Evolutionary conservation across 257 asterid genomes (phyloP), one percentile per base, ranked within the genome.

Genomic region (Ocimum tenuiflorum): DNA sequence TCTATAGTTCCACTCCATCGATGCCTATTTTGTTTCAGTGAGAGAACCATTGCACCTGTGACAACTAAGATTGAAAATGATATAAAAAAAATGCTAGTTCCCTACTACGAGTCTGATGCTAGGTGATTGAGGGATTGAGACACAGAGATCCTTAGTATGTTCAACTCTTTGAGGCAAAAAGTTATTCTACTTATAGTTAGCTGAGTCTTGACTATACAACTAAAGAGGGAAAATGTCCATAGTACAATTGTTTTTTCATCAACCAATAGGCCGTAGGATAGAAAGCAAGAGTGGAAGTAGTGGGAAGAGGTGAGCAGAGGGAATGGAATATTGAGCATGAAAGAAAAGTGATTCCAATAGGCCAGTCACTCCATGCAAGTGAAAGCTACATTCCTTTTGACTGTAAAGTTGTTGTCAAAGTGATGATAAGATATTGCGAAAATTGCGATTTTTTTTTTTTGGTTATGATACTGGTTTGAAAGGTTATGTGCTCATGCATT

Each of bases 371-470:
- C 62, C 65, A 36, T 67, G 75, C 68, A 48, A 33, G 60, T 41
- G 55, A 69, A 70, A 70, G 55, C 65, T 12, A 64, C 67, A 63
- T 68, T 63, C 63, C 58, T 72, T n/a, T 77, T 68, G 79, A 77
- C 79, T 18, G 46, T 59, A 73, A 77, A 65, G 71, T 60, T 64
- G 58, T 50, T 18, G 9, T 47, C 58, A 63, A 52, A 58, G 63
- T 47, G 65, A 38, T 48, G 54, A 52, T 39, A 36, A 45, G 6
- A 61, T 53, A 47, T 56, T 50, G 58, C 60, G 38, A 43, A 29
- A 63, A 24, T 47, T 72, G 14, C 24, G 35, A 52, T 24, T 4
- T 5, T 17, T 19, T 12, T 51, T 18, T 39, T 2, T 3, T 53
- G 13, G 24, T 51, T 20, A 24, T 65, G 46, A 15, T 68, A 27